Evolutionary conservation across 2,329 filamentous ascomycete species (phyloP), one percentile per base, ranked within the genome.

Genomic region (Sporothrix protearum): DNA sequence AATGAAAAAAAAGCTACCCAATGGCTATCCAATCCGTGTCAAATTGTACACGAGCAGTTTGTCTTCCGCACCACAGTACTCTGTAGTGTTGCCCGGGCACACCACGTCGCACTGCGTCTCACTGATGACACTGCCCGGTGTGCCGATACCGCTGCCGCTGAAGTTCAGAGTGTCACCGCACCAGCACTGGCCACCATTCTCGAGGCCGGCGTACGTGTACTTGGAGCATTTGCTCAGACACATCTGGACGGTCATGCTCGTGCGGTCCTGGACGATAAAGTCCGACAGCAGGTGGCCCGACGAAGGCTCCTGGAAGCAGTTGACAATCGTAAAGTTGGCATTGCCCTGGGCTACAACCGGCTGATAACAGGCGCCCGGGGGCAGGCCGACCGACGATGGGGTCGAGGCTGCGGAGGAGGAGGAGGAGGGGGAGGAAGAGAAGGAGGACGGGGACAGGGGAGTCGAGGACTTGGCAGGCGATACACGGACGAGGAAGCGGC

Each of bases 111-210:
- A 76, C 42, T 66, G 39, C 4, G 55, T 57, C 63, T 68, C 63
- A 28, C 19, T 51, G 8, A 70, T 14, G 3, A 59, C 61, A 19
- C 1, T 36, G 28, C 72, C 66, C 1, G 71, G 33, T 12, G 71
- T 73, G 45, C 70, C 74, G 33, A 66, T 72, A 19, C 69, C 42
- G 70, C 77, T 74, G 39, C 77, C 77, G 1, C 73, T 39, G 45
- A 77, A 77, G 8, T 73, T 71, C 33, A 77, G 57, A 0, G 71
- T 69, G 66, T 80, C 76, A 19, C 79, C 80, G 67, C 82, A 83
- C 76, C 80, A 82, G 76, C 83, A 84, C 73, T 83, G 78, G 0
- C 76, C 75, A 8, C 80, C 80, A 70, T 80, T 80, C 75, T 82
- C 80, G 22, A 82, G 75, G 2, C 81, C 81, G 6, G 79, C 80